These are phyloP conservation scores for Alopecurus myosuroides DNA, from an alignment of 176 grass and related monocot genomes.

Conservation along the genomic window DNA sequence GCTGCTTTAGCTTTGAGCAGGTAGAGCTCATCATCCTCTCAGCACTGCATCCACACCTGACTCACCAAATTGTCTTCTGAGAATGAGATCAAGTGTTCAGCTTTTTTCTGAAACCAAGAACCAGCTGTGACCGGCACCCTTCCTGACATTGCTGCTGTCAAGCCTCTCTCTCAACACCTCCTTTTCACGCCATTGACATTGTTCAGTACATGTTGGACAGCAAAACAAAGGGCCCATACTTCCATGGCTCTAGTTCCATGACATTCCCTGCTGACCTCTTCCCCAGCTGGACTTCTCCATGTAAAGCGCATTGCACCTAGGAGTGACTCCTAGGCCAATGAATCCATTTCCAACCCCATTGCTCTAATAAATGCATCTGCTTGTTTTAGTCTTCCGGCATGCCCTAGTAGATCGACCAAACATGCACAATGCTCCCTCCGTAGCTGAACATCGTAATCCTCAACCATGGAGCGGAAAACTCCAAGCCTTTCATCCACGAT, in stretches of 20 bases:
- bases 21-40: too few species aligned
- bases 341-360: not conserved
- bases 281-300: conserved; percentile 26
- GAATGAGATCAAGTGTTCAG: not conserved
- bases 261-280: conserved; percentile 32
- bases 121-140: conserved; percentile 33
- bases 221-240: not conserved
- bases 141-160: conserved; percentile 22
- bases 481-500: not conserved
- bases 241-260: too few species aligned
- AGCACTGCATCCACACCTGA: too few species aligned
- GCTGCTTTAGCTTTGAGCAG: too few species aligned
- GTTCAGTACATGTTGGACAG: not conserved
- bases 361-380: too few species aligned
- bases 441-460: conserved; percentile 12
- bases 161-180: conserved; percentile 26
- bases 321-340: conserved; percentile 45
- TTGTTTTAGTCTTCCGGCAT: too few species aligned
- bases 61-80: too few species aligned
- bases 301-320: conserved; percentile 22
- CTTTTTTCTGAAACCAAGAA: conserved; percentile 11
- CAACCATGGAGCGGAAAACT: too few species aligned
- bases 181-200: conserved; percentile 11
- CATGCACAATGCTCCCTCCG: not conserved
- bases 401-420: not conserved